Evolutionary conservation across 495 filamentous ascomycete species (phyloP).

Genomic region (Neurospora sp.): DNA sequence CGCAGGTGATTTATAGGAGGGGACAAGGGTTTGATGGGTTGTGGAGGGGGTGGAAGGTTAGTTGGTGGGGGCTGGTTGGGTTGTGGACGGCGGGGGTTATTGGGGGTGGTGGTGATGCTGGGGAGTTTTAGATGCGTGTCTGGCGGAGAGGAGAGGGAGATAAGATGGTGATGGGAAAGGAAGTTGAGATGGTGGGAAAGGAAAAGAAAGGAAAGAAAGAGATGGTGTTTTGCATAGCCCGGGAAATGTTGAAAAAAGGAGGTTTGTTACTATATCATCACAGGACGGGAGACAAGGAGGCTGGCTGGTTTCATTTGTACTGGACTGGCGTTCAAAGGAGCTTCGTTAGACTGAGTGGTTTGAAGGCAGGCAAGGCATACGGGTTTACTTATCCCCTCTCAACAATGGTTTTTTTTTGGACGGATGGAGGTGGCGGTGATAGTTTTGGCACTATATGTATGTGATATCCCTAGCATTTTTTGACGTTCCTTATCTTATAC

Average conservation of each 20-base stretch:
- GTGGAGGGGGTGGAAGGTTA: conserved; percentile 89
- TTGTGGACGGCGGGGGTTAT: conserved; percentile 52
- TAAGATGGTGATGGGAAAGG: not conserved
- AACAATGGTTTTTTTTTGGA: not conserved
- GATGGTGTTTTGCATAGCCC: not conserved
- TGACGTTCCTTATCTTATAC: not conserved
- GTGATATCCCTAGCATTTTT: not conserved
- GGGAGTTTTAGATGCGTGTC: conserved; percentile 28
- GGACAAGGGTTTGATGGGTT: conserved; percentile 79
- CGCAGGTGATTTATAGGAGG: conserved; percentile 42
- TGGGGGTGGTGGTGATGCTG: conserved; percentile 33
- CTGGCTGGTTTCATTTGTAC: not conserved
- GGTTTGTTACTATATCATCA: not conserved
- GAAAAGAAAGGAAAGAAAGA: not conserved
- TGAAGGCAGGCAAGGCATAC: not conserved
- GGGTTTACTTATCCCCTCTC: not conserved
- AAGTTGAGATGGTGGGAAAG: not conserved
- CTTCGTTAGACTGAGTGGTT: not conserved
- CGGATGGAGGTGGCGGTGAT: not conserved
- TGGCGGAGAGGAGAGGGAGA: not conserved
- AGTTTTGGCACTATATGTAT: not conserved
- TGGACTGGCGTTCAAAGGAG: not conserved
- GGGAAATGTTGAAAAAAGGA: not conserved
- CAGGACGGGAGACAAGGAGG: not conserved
- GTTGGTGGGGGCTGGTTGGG: conserved; percentile 89